A percentile compares a stretch with the other conserved stretches of the same genome.
These are phyloP conservation scores for Neurospora crassa DNA, from an alignment of 2,329 filamentous ascomycete genomes.

Conservation along the genomic window DNA sequence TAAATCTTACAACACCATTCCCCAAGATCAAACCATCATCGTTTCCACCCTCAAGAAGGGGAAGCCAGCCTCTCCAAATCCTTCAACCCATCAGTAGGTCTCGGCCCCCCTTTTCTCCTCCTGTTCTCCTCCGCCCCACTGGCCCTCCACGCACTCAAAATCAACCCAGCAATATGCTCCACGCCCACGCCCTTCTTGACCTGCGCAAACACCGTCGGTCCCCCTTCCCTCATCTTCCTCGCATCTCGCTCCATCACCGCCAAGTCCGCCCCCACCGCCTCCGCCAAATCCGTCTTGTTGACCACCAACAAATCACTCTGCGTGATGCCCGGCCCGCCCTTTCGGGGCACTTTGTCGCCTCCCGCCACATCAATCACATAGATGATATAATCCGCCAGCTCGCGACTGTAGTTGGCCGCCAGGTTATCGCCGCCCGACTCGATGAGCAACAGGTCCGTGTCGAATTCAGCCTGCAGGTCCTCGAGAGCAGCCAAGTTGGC, in stretches of 20 bases:
- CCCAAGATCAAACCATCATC: not conserved
- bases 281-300: conserved; percentile 94
- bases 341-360: conserved; percentile 92
- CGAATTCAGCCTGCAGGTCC: conserved; percentile 72
- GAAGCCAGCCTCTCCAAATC: conserved; percentile 24
- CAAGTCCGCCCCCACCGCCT: conserved; percentile 82
- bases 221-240: conserved; percentile 88
- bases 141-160: conserved; percentile 85
- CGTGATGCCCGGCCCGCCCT: conserved; percentile 94
- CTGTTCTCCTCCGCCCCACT: conserved; percentile 65
- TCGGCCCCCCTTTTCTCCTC: conserved; percentile 45
- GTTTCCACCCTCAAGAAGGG: not conserved
- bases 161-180: conserved; percentile 77
- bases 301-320: conserved; percentile 89
- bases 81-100: conserved; percentile 46
- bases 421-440: conserved; percentile 95
- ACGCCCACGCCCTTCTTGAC: conserved; percentile 89
- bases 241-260: conserved; percentile 92
- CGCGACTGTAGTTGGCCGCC: conserved; percentile 89
- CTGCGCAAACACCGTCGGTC: conserved; percentile 90
- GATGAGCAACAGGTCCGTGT: conserved; percentile 79
- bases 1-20: not conserved
- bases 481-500: conserved; percentile 89
- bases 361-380: conserved; percentile 97
- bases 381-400: conserved; percentile 94